Evolutionary conservation across 2,329 filamentous ascomycete genomes (phyloP), one percentile per base, ranked within the genome.

Genomic region (Epichloe aotearoae): DNA sequence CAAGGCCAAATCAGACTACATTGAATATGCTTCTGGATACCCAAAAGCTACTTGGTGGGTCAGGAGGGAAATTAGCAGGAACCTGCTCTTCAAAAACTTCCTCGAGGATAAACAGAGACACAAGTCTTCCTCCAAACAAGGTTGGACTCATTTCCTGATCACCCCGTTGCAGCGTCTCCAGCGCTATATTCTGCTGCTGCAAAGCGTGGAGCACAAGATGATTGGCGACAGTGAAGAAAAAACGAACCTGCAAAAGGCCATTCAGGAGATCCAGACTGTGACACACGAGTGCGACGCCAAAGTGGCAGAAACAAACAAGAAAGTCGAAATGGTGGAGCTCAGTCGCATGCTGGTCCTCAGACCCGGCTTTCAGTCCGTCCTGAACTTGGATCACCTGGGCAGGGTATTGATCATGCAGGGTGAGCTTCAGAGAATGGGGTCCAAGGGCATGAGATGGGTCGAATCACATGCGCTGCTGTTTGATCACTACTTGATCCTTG

Each of bases 111-210:
- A 83, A 52, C 82, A 84, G 53, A 80, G 82, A 44, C 83, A 97
- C 65, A 85, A 86, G 62, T 73, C 84, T 34, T 93, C 88, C 1
- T 81, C 84, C 56, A 85, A 90, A 60, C 76, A 97, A 43, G 87
- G 88, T 54, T 97, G 93, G 88, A 90, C 93, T 55, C 95, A 88
- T 4, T 98, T 88, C 64, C 74, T 98, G 42, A 97, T 97, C 64
- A 82, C 86, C 3, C 93, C 93, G 0, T 93, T 98, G 58, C 95
- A 91, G 47, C 80, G 93, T 55, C 75, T 98, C 50, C 93, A 97
- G 67, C 80, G 91, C 54, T 97, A 97, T 61, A 83, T 84, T 40
- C 76, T 98, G 26, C 75, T 98, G 10, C 74, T 98, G 10, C 75
- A 80, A 37, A 93, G 86, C 0, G 88, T 96, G 15, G 76, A 90